A percentile compares a stretch with the other conserved stretches of the same genome.
phyloP scores from a whole-genome alignment of 805 yeast genomes.

The Cyberlindnera lachancei region DNA sequence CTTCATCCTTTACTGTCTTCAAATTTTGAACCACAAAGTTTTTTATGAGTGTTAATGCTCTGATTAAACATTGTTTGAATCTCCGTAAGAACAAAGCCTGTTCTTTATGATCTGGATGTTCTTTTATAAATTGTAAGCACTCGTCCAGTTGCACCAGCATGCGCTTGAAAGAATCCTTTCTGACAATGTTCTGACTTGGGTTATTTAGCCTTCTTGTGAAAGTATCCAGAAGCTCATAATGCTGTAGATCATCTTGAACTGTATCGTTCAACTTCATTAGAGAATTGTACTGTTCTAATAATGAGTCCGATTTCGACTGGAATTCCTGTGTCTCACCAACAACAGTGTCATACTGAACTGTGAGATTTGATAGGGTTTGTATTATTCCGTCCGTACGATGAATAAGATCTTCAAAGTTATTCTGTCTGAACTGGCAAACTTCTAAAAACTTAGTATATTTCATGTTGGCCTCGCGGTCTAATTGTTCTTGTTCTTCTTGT shows the following conservation, averaged over 20 bases:
- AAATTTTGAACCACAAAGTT: conserved; percentile 48
- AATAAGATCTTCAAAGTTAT: conserved; percentile 31
- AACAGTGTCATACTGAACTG: conserved; percentile 48
- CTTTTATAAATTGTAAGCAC: conserved; percentile 54
- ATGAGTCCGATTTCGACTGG: conserved; percentile 44
- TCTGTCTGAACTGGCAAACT: conserved; percentile 25
- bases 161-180: conserved; percentile 45
- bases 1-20: conserved; percentile 26
- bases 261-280: conserved; percentile 36
- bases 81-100: conserved; percentile 56
- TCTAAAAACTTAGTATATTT: conserved; percentile 26
- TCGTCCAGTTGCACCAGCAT: conserved; percentile 54
- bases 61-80: conserved; percentile 75
- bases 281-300: conserved; percentile 39
- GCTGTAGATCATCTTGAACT: conserved; percentile 40
- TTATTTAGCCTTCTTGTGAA: conserved; percentile 63
- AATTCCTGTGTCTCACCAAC: conserved; percentile 57
- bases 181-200: conserved; percentile 63
- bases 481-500: conserved; percentile 31
- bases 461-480: conserved; percentile 31
- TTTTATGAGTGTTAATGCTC: conserved; percentile 68
- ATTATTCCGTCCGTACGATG: conserved; percentile 39
- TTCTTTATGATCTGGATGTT: conserved; percentile 48
- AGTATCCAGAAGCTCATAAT: conserved; percentile 65
- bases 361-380: conserved; percentile 38